These are phyloP conservation scores for Botryotinia globosa DNA, from an alignment of 2,329 filamentous ascomycete species.

Conservation along the genomic window DNA sequence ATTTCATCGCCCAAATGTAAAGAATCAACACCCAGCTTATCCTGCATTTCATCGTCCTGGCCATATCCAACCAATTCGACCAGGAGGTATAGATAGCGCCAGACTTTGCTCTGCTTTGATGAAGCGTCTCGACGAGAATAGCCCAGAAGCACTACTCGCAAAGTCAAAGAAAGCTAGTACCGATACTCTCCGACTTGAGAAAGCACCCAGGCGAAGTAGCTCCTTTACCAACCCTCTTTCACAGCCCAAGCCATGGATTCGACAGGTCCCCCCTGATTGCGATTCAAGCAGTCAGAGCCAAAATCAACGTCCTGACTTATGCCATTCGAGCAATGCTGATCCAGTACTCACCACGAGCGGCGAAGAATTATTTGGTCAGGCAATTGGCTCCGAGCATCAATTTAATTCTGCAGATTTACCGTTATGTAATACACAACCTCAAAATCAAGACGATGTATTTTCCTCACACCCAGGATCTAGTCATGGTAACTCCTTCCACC, in stretches of 20 bases:
- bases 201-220: constrained; percentile 22
- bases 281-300: constrained; percentile 16
- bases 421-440: constrained; percentile 24
- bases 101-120: constrained; percentile 64
- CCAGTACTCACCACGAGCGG: constrained; percentile 21
- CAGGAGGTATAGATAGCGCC: constrained; percentile 50
- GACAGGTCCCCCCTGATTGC: constrained; percentile 28
- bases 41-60: constrained; percentile 27
- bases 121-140: constrained; percentile 49
- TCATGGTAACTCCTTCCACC: background rate
- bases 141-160: constrained; percentile 32
- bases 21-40: constrained; percentile 35
- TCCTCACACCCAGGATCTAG: constrained; percentile 22
- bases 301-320: constrained; percentile 11
- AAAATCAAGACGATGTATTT: constrained; percentile 31
- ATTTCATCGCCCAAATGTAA: constrained; percentile 33
- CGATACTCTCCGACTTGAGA: constrained; percentile 23
- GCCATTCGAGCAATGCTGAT: constrained; percentile 24
- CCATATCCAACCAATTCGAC: constrained; percentile 21
- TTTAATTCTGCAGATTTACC: constrained; percentile 27
- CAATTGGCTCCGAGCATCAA: constrained; percentile 27
- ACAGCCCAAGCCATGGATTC: constrained; percentile 30
- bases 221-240: constrained; percentile 25
- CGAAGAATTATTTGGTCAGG: constrained; percentile 26
- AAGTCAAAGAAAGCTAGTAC: constrained; percentile 27